Percentiles rank a stretch among this genome's conserved stretches.
Conservation (phyloP, 1,284 basidiomycete species). For the Athelia psychrophila region DNA sequence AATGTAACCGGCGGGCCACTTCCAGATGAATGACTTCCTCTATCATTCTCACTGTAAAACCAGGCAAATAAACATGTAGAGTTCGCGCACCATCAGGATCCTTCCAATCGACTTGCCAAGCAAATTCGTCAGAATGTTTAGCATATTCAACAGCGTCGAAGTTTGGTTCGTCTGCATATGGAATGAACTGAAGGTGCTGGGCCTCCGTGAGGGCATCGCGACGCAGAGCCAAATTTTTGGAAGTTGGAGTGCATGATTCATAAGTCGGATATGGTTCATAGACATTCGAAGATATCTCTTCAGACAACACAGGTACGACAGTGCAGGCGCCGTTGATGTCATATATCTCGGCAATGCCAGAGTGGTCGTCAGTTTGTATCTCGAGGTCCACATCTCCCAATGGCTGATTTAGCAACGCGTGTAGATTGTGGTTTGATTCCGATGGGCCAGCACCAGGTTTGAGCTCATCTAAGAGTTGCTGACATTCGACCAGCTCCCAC, state of each 20-base stretch:
- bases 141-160: constrained; percentile 41
- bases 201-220: constrained; percentile 43
- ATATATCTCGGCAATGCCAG: neutral
- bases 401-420: neutral
- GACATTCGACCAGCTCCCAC: neutral
- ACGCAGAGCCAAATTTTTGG: constrained; percentile 44
- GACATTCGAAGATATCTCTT: neutral
- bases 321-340: neutral
- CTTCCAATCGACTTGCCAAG: constrained; percentile 39
- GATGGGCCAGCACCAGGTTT: neutral
- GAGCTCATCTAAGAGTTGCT: neutral
- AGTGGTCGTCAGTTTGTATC: neutral
- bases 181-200: constrained; percentile 52
- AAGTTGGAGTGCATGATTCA: constrained; percentile 47
- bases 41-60: constrained; percentile 10
- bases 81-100: constrained; percentile 50
- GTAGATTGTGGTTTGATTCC: neutral
- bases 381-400: neutral
- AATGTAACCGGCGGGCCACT: constrained; percentile 25
- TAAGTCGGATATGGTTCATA: constrained; percentile 38
- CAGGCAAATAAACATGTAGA: neutral
- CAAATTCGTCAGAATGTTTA: constrained; percentile 38
- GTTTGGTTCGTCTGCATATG: constrained; percentile 49
- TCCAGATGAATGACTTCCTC: constrained; percentile 36
- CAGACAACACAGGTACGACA: neutral